Base-by-base conservation (phyloP, 495 filamentous ascomycete species). In the Penicillium waksmanii region DNA sequence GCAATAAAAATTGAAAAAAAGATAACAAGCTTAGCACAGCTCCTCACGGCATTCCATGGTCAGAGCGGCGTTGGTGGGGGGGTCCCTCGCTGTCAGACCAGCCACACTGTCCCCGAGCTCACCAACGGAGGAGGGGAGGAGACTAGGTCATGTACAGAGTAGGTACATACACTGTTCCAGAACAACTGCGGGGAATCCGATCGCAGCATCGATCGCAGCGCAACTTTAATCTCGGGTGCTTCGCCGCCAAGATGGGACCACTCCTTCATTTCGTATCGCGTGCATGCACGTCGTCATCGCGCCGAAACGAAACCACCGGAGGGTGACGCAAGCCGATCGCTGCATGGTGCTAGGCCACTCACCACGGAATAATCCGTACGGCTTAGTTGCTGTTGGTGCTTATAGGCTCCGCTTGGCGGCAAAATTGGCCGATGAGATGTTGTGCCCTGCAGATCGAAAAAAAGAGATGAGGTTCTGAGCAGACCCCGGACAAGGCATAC, bases 291-390 rank as follows among this genome's bases (percentile, higher is more conserved):
- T 64, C 57, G 57, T 64, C 62, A 61, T 64, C 44, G 56, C 38
- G 46, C 27, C 13, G 51, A 44, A 53, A 8, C 31, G 46, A 56
- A 36, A 42, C 19, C 43, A 19, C 38, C n/a, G 10, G 25, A 34
- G 48, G 65, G 35, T 67, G 63, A 68, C 66, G 66, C 66, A 68
- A 68, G 66, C 60, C 60, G 63, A 68, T 64, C 42, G 42, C n/a
- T 44, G 5, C 42, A 44, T 44, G 15, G 42, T 55, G 57, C 63
- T 68, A 58, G 62, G 54, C 57, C n/a, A n/a, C 12, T 40, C 36
- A n/a, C 36, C 10, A 40, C 15, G 11, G 12, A 13, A 40, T 40
- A 44, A 12, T 38, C 36, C 42, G 17, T 8, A 17, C 17, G 42
- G 42, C 17, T 44, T 44, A 44, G 17, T 19, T 17, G n/a, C 15